These are phyloP conservation scores for Boechera retrofracta DNA, from an alignment of 345 rosid species.

Conservation along the genomic window DNA sequence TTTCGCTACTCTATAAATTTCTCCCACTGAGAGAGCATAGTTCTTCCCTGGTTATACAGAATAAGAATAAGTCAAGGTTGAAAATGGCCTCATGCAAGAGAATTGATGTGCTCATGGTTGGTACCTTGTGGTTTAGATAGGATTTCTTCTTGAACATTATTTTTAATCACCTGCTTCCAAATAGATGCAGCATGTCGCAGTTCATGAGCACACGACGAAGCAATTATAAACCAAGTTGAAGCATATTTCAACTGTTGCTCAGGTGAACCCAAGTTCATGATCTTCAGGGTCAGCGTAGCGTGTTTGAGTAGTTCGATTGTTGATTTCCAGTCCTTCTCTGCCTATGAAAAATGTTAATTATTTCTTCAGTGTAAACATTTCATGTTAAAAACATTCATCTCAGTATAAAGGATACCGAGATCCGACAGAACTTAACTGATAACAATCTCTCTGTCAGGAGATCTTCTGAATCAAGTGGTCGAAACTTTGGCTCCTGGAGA, in stretches of 20 bases:
- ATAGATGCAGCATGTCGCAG: constrained; percentile 74
- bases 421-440: constrained; percentile 50
- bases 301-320: constrained; percentile 68
- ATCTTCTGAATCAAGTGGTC: constrained; percentile 65
- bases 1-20: constrained; percentile 75
- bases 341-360: constrained; percentile 54
- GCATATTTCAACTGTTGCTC: constrained; percentile 62
- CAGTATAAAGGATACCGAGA: constrained; percentile 8
- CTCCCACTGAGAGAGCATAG: constrained; percentile 70
- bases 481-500: constrained; percentile 64
- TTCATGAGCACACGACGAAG: constrained; percentile 71
- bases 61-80: constrained; percentile 3
- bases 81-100: not conserved
- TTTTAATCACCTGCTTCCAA: constrained; percentile 67
- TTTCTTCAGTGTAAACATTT: constrained; percentile 8
- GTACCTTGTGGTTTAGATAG: constrained; percentile 68
- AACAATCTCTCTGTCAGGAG: constrained; percentile 59
- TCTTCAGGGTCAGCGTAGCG: constrained; percentile 54
- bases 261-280: constrained; percentile 59
- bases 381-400: constrained; percentile 7
- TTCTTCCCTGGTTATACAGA: constrained; percentile 60
- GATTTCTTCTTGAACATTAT: constrained; percentile 55
- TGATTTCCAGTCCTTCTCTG: constrained; percentile 58
- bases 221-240: constrained; percentile 67
- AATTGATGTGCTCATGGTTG: constrained; percentile 3